Percentiles rank a stretch among this genome's conserved stretches.
Evolutionary conservation across 495 filamentous ascomycete genomes (phyloP).

Genomic region (Penicillium nucicola): DNA sequence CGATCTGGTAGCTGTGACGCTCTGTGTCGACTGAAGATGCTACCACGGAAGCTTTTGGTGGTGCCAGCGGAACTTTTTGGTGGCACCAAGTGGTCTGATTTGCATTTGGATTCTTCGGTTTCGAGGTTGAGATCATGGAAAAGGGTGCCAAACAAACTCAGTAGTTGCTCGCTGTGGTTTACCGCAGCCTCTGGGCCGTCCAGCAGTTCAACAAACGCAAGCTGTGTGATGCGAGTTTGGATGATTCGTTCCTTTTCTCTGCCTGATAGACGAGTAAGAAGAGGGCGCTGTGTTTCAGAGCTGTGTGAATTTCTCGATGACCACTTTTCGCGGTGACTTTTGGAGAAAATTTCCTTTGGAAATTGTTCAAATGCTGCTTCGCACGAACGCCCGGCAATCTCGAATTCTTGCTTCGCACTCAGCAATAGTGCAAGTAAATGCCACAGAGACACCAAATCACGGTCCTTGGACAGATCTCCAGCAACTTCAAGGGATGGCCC

Average conservation of each 20-base stretch:
- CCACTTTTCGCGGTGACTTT: conserved; percentile 42
- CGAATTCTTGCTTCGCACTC: conserved; percentile 81
- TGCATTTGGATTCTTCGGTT: conserved; percentile 16
- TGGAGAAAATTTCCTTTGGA: conserved; percentile 52
- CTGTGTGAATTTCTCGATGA: conserved; percentile 28
- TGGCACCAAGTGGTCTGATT: conserved; percentile 42
- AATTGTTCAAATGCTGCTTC: conserved; percentile 90
- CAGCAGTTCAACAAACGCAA: conserved; percentile 75
- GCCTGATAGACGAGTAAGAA: conserved; percentile 70
- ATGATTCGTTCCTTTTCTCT: conserved; percentile 79
- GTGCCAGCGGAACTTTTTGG: conserved; percentile 71
- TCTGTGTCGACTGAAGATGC: conserved; percentile 65
- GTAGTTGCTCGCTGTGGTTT: conserved; percentile 75
- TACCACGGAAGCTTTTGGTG: conserved; percentile 66
- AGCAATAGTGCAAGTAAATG: conserved; percentile 83
- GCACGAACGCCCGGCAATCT: conserved; percentile 73
- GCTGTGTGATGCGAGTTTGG: conserved; percentile 90
- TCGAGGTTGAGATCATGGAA: conserved; percentile 59
- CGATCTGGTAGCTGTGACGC: conserved; percentile 30
- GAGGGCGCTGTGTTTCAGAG: conserved; percentile 39
- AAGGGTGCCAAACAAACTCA: conserved; percentile 74
- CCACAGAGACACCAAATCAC: conserved; percentile 55
- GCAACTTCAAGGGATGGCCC: conserved; percentile 17
- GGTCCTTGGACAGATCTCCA: conserved; percentile 32
- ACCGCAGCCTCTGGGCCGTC: conserved; percentile 82